Evolutionary conservation across 257 asterid genomes (phyloP), one percentile per base, ranked within the genome.

Genomic region (Vinca minor): DNA sequence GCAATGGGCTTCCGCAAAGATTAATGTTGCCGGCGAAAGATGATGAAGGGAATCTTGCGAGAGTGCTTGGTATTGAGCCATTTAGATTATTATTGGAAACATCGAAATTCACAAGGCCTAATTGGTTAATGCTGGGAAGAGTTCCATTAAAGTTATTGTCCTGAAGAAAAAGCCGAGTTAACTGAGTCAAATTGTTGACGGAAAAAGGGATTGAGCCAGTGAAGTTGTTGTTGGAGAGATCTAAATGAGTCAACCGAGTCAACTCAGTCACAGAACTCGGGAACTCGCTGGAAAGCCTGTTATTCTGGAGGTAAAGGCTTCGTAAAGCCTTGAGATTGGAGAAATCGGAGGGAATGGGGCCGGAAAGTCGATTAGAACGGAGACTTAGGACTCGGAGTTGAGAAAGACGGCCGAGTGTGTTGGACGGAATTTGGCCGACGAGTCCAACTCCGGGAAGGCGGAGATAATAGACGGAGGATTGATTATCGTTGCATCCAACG

Each of bases 381-480:
- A 93, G 97, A 69, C 99, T 93, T 34, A 93, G 83, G 8, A 93
- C 89, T 34, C 99, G 77, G 34, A 93, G 87, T 77, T 86, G 92
- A 17, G 72, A 63, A 46, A 89, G 76, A 1, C 79, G 81, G n/a
- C 95, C 83, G 18, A 93, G 65, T 0, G 95, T 78, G 54, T 83
- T 72, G 0, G 79, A 53, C 52, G 95, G 97, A 64, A 93, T 89
- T 53, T 67, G 71, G 5, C 99, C 99, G 13, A 89, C 79, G 18
- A 93, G 87, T 14, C 96, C 99, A 1, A 82, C 88, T 10, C 91
- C 98, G 52, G 98, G 98, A 20, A 93, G 89, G 34, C 98, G 67
- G 34, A 93, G 79, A 57, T 34, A 73, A 59, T 73, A 66, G 0
- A 93, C 95, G 14, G 77, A 87, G 13, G 97, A 76, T 23, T 80